A percentile compares a stretch with the other conserved stretches of the same genome.
These are phyloP conservation scores for Buxus sempervirens DNA, from an alignment of 164 flowering plant genomes.

Conservation along the genomic window DNA sequence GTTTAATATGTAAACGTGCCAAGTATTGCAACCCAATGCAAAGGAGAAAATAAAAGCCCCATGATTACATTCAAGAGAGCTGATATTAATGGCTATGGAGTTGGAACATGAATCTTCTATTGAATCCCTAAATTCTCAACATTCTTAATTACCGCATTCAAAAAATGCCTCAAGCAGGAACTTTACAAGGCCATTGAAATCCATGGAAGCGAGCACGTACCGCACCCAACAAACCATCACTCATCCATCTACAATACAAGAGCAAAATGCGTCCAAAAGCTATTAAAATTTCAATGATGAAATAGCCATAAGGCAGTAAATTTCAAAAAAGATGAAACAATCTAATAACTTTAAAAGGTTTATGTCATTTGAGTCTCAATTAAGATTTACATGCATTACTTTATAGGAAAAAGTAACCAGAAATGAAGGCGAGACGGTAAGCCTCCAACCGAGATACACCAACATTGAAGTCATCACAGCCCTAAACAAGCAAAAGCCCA, in stretches of 20 bases:
- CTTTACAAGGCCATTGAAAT: conserved; percentile 26
- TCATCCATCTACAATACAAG: conserved; percentile 73
- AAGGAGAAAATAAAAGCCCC: background rate
- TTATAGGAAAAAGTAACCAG: background rate
- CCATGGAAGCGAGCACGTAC: conserved; percentile 33
- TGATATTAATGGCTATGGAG: too few species aligned
- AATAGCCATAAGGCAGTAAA: background rate
- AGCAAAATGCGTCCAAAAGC: conserved; percentile 8
- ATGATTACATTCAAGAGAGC: background rate
- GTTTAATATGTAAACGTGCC: background rate
- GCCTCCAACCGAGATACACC: conserved; percentile 12
- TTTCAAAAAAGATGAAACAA: background rate
- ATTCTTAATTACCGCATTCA: conserved; percentile 1
- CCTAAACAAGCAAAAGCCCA: conserved; percentile 31
- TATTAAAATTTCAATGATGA: background rate
- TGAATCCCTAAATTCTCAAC: background rate
- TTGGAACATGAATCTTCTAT: background rate
- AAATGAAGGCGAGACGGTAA: conserved; percentile 1
- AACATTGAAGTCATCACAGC: conserved; percentile 19
- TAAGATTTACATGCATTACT: background rate
- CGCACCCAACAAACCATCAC: conserved; percentile 36
- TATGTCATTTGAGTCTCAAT: background rate
- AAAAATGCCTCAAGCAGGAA: conserved; percentile 20
- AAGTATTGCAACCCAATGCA: background rate
- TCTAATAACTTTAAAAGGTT: background rate